Percentiles rank a stretch among this genome's conserved stretches.
These are phyloP conservation scores for Phytophthora pluvialis DNA, from an alignment of 352 stramenopile genomes.

Conservation along the genomic window DNA sequence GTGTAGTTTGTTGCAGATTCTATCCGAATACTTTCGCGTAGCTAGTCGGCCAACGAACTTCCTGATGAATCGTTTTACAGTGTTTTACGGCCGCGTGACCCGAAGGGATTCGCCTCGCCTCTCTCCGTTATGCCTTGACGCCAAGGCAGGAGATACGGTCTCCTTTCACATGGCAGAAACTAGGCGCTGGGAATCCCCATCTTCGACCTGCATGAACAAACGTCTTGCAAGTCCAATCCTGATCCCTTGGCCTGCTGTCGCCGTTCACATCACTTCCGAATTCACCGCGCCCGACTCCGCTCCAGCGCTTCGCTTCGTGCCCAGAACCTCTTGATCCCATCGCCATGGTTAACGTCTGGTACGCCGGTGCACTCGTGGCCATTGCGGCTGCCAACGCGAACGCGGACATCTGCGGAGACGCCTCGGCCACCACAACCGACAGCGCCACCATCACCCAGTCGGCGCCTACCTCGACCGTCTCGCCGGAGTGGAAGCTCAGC, in stretches of 20 bases:
- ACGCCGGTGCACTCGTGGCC: conserved; percentile 34
- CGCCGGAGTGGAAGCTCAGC: conserved; percentile 24
- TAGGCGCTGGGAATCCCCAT: conserved; percentile 21
- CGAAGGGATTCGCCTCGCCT: conserved; percentile 17
- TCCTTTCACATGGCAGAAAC: conserved; percentile 25
- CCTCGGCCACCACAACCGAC: conserved; percentile 35
- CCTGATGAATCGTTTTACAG: conserved; percentile 18
- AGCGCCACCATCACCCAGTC: conserved; percentile 11
- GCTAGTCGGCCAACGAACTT: conserved; percentile 2
- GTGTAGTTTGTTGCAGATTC: not conserved
- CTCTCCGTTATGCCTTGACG: conserved; percentile 21
- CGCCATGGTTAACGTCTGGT: conserved; percentile 57
- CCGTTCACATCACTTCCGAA: conserved; percentile 31
- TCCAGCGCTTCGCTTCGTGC: conserved; percentile 9
- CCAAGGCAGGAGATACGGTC: conserved; percentile 20
- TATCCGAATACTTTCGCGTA: not conserved
- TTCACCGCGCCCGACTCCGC: conserved; percentile 1
- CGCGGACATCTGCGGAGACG: conserved; percentile 38
- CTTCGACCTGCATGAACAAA: conserved; percentile 1
- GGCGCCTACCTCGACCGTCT: conserved; percentile 23
- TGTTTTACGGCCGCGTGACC: not conserved
- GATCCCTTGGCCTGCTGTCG: conserved; percentile 19
- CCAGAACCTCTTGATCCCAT: conserved; percentile 3
- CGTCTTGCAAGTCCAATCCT: conserved; percentile 20
- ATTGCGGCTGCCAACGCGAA: conserved; percentile 33